These are phyloP conservation scores for Suhomyces bolitotheri DNA, from an alignment of 1,139 yeast genomes.

Conservation along the genomic window DNA sequence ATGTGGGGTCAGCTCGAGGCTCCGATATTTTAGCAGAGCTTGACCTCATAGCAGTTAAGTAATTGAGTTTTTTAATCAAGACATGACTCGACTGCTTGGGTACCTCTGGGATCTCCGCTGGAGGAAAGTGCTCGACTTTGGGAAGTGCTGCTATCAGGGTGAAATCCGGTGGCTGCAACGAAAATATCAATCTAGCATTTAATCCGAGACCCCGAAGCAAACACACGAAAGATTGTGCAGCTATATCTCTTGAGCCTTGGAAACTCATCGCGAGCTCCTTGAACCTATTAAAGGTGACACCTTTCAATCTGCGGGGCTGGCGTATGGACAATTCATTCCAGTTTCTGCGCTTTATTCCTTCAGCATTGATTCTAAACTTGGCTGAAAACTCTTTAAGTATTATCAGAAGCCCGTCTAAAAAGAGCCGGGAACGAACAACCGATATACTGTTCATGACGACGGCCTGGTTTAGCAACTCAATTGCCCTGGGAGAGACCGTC, in stretches of 20 bases:
- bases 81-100: no score
- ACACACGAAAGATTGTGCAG: slow-evolving; percentile 86
- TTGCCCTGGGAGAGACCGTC: slow-evolving; percentile 47
- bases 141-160: slow-evolving; percentile 38
- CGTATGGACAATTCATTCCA: slow-evolving; percentile 55
- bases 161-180: slow-evolving; percentile 88
- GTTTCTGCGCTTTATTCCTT: slow-evolving; percentile 49
- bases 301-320: slow-evolving; percentile 20
- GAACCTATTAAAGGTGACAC: slow-evolving; percentile 42
- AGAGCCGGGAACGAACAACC: slow-evolving; percentile 59
- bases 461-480: slow-evolving; percentile 50
- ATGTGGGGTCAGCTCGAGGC: slow-evolving; percentile 3
- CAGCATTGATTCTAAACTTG: slow-evolving; percentile 52
- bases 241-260: slow-evolving; percentile 75
- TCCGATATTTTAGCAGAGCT: background rate
- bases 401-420: slow-evolving; percentile 72
- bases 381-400: slow-evolving; percentile 63
- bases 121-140: slow-evolving; percentile 12
- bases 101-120: no score
- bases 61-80: background rate
- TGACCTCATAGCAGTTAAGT: background rate
- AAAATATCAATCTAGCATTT: slow-evolving; percentile 72
- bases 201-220: slow-evolving; percentile 70
- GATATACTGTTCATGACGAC: slow-evolving; percentile 7
- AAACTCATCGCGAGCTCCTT: slow-evolving; percentile 39